These are phyloP conservation scores for Malassezia furfur DNA, from an alignment of 1,284 basidiomycete species.

Conservation along the genomic window DNA sequence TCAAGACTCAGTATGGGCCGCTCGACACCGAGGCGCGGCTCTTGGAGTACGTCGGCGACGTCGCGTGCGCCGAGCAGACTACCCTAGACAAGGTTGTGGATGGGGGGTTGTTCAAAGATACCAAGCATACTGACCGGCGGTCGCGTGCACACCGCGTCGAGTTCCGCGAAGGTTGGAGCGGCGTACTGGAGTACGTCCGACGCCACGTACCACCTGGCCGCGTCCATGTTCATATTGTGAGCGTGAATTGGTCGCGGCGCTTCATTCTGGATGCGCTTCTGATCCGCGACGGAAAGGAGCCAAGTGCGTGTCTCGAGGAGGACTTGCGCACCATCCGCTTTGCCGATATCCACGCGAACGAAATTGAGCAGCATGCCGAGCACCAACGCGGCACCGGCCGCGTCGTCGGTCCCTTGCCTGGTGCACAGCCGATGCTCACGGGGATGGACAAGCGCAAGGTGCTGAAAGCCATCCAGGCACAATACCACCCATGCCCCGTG, in stretches of 20 bases:
- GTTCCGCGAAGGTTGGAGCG: slow-evolving; percentile 25
- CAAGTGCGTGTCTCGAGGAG: not conserved
- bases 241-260: slow-evolving; percentile 34
- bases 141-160: slow-evolving; percentile 15
- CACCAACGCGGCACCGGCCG: slow-evolving; percentile 22
- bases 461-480: slow-evolving; percentile 7
- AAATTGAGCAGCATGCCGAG: slow-evolving; percentile 21
- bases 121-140: slow-evolving; percentile 1
- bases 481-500: not conserved
- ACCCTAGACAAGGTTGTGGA: slow-evolving; percentile 23
- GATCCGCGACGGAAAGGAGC: not conserved
- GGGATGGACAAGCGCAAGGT: slow-evolving; percentile 28
- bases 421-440: slow-evolving; percentile 22
- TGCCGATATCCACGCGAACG: slow-evolving; percentile 23
- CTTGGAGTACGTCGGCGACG: slow-evolving; percentile 17
- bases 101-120: slow-evolving; percentile 28
- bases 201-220: not conserved
- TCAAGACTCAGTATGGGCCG: slow-evolving; percentile 8
- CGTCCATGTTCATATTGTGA: slow-evolving; percentile 26
- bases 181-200: slow-evolving; percentile 18
- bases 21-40: slow-evolving; percentile 16
- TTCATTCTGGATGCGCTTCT: slow-evolving; percentile 29
- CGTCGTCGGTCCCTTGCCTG: slow-evolving; percentile 17
- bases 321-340: not conserved
- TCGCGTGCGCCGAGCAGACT: slow-evolving; percentile 25